Conservation (phyloP, 2,329 filamentous ascomycete species). For the Phaeosphaeria sp. region DNA sequence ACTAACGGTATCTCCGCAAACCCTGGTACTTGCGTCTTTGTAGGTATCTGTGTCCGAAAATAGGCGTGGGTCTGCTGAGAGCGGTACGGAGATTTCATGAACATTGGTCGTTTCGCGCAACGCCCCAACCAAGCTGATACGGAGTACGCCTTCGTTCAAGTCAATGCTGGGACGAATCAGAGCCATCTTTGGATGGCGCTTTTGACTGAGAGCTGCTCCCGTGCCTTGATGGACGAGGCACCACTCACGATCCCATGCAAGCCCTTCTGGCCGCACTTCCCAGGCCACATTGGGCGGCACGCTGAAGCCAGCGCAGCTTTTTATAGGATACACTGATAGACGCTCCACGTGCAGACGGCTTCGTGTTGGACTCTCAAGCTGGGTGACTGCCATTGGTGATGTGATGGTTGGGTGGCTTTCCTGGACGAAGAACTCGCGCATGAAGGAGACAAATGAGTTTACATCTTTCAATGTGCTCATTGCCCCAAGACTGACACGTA, state of each 20-base stretch:
- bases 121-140: constrained; percentile 61
- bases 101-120: constrained; percentile 38
- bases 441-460: constrained; percentile 72
- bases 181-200: constrained; percentile 86
- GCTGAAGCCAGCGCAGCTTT: constrained; percentile 84
- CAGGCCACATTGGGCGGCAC: constrained; percentile 71
- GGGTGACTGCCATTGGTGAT: constrained; percentile 27
- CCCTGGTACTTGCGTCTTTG: constrained; percentile 64
- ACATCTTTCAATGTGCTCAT: constrained; percentile 86
- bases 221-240: constrained; percentile 89
- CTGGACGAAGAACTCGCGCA: constrained; percentile 59
- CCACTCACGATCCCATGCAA: constrained; percentile 97
- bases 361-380: constrained; percentile 34
- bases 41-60: constrained; percentile 54
- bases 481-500: constrained; percentile 85
- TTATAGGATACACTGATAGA: constrained; percentile 81
- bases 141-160: constrained; percentile 69
- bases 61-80: constrained; percentile 71
- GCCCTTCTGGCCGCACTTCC: constrained; percentile 80
- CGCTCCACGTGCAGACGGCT: constrained; percentile 54
- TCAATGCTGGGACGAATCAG: constrained; percentile 79
- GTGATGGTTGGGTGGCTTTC: constrained; percentile 12
- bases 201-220: constrained; percentile 84
- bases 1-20: constrained; percentile 82
- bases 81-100: constrained; percentile 57